Percentiles rank a stretch among this genome's conserved stretches.
Conservation (phyloP, 345 rosid species). For the Euclidium syriacum region DNA sequence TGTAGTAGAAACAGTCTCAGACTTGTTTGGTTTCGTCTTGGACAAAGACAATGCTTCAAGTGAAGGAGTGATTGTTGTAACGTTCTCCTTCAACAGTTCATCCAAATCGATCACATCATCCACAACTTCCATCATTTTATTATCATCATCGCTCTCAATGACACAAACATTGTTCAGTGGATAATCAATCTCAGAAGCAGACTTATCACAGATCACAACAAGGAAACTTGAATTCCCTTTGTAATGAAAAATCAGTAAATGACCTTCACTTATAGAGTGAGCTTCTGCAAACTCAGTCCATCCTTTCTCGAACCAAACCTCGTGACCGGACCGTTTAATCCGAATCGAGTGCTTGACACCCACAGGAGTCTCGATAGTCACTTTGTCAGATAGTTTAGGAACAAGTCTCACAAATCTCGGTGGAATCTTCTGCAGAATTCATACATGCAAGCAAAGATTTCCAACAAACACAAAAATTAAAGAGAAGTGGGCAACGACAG, state of each 20-base stretch:
- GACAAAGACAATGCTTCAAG: no score
- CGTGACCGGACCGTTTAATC: conserved; percentile 1
- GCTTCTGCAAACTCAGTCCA: conserved; percentile 29
- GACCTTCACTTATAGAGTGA: conserved; percentile 17
- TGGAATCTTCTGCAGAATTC: conserved; percentile 13
- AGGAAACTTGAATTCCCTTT: conserved; percentile 12
- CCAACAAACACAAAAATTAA: background rate
- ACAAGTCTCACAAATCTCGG: conserved; percentile 22
- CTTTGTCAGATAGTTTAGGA: conserved; percentile 19
- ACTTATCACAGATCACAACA: conserved; percentile 16
- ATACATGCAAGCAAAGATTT: conserved; percentile 22
- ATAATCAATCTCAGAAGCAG: conserved; percentile 26
- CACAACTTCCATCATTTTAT: background rate
- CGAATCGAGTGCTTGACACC: conserved; percentile 16
- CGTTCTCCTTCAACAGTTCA: conserved; percentile 10
- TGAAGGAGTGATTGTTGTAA: no score
- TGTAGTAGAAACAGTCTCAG: background rate
- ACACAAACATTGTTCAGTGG: conserved; percentile 13
- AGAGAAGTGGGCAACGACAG: background rate
- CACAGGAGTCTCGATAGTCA: conserved; percentile 10
- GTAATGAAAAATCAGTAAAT: conserved; percentile 12
- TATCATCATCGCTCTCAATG: conserved; percentile 10
- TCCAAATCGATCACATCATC: conserved; percentile 1
- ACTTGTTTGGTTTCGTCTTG: background rate
- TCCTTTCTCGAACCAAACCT: conserved; percentile 26